These are phyloP conservation scores for Phytophthora pseudosyringae DNA, from an alignment of 352 stramenopile species.

Conservation along the genomic window DNA sequence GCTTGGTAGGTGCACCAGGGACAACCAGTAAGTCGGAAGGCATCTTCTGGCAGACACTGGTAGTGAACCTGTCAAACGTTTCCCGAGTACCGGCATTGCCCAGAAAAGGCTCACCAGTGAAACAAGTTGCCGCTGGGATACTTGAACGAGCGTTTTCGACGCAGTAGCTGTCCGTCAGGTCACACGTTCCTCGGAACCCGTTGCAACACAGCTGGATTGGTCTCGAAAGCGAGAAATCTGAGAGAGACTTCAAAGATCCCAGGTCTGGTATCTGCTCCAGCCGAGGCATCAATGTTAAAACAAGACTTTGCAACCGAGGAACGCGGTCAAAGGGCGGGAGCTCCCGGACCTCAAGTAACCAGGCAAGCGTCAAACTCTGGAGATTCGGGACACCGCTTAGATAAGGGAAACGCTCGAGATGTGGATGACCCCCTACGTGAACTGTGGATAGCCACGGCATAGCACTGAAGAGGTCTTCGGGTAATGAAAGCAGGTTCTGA, in stretches of 20 bases:
- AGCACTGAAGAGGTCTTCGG: slow-evolving; percentile 29
- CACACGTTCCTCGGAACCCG: slow-evolving; percentile 25
- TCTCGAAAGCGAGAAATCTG: slow-evolving; percentile 14
- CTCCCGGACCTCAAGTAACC: slow-evolving; percentile 7
- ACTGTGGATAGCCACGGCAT: slow-evolving; percentile 30
- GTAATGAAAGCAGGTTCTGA: slow-evolving; percentile 15
- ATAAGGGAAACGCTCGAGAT: slow-evolving; percentile 12
- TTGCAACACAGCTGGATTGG: slow-evolving; percentile 28
- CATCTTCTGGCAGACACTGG: slow-evolving; percentile 19
- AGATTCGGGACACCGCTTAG: slow-evolving; percentile 34
- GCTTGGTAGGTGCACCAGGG: slow-evolving; percentile 4
- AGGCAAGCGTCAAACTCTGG: slow-evolving; percentile 24
- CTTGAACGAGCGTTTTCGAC: not conserved
- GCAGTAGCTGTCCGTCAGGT: slow-evolving; percentile 30
- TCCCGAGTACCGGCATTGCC: slow-evolving; percentile 18
- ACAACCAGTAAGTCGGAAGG: slow-evolving; percentile 13
- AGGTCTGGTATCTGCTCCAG: slow-evolving; percentile 24
- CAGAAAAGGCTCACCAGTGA: slow-evolving; percentile 19
- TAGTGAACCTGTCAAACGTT: slow-evolving; percentile 13
- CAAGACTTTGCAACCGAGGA: slow-evolving; percentile 10
- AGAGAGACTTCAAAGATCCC: not conserved
- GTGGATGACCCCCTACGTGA: slow-evolving; percentile 21
- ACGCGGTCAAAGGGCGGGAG: slow-evolving; percentile 16
- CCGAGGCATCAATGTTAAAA: slow-evolving; percentile 16
- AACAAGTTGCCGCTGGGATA: slow-evolving; percentile 20